phyloP scores from a whole-genome alignment of 2,329 filamentous ascomycete genomes.

The Zelopaecilomyces penicillatus region DNA sequence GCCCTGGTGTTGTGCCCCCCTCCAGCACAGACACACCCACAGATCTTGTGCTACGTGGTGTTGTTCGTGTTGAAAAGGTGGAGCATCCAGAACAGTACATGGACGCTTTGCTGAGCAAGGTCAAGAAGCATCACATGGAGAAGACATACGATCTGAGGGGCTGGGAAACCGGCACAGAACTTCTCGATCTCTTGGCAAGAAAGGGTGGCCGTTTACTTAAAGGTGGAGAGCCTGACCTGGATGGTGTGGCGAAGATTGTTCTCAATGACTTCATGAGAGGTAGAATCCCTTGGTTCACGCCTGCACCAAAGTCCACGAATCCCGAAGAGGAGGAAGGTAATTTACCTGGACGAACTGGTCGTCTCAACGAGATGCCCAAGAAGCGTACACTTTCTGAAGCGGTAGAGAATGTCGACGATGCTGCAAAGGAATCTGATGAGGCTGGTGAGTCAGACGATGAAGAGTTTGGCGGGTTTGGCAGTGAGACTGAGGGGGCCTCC shows the following conservation, averaged over 20 bases:
- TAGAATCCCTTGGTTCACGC: conserved; percentile 93
- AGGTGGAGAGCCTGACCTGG: conserved; percentile 89
- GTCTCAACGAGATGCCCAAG: conserved; percentile 77
- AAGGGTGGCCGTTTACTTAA: conserved; percentile 81
- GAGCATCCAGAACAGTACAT: conserved; percentile 97
- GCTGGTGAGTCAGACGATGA: conserved; percentile 24
- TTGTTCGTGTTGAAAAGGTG: conserved; percentile 91
- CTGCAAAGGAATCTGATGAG: conserved; percentile 17
- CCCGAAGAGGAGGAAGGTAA: conserved; percentile 40
- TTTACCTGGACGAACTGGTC: conserved; percentile 65
- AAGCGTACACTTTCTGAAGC: conserved; percentile 61
- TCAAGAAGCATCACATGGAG: conserved; percentile 82
- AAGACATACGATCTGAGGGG: conserved; percentile 84
- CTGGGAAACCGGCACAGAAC: conserved; percentile 68
- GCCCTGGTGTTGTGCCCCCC: conserved; percentile 90
- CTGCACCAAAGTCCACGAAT: conserved; percentile 50
- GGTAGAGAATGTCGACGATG: conserved; percentile 33
- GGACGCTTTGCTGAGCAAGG: conserved; percentile 66
- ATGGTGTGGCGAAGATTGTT: conserved; percentile 94
- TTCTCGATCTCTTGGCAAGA: conserved; percentile 77
- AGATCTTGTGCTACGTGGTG: conserved; percentile 82
- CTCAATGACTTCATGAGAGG: conserved; percentile 93
- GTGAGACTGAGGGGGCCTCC: conserved; percentile 24
- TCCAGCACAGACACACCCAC: conserved; percentile 75
- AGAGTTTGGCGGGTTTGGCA: conserved; percentile 31